Conservation (phyloP, 179 eudicot species). For the Dionaea muscipula region DNA sequence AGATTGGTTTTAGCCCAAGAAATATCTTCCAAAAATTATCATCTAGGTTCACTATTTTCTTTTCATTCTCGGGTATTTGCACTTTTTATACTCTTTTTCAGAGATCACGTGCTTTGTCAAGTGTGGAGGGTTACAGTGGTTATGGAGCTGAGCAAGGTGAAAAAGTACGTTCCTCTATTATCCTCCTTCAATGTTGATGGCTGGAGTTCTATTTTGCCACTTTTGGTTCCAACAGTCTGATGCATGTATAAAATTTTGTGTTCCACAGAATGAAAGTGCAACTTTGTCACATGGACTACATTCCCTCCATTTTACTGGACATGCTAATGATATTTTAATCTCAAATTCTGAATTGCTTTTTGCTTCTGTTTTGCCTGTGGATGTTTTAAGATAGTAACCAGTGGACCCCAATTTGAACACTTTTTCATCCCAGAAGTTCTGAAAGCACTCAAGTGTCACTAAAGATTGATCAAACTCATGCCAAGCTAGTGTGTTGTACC, state of each 20-base stretch:
- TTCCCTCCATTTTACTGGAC: not conserved
- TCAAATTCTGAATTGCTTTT: not conserved
- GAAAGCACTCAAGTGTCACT: too few relatives aligned
- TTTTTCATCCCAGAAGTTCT: too few relatives aligned
- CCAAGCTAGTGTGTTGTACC: too few relatives aligned
- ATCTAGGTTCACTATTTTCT: too few relatives aligned
- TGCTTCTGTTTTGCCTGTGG: not conserved
- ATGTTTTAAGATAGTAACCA: too few relatives aligned
- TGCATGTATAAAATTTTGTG: not conserved
- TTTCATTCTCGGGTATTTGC: too few relatives aligned
- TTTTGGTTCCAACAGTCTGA: not conserved
- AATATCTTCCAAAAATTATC: too few relatives aligned
- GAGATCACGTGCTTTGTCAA: constrained; percentile 62
- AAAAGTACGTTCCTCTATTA: constrained; percentile 31
- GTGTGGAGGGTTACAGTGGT: constrained; percentile 71
- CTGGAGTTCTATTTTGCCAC: not conserved
- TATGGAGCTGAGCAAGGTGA: constrained; percentile 98
- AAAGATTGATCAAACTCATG: too few relatives aligned
- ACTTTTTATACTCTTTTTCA: constrained; percentile 11
- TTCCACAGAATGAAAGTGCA: not conserved
- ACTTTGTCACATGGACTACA: too few relatives aligned
- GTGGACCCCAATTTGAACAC: too few relatives aligned
- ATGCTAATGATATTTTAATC: not conserved
- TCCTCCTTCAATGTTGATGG: not conserved
- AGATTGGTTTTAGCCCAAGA: too few relatives aligned